Evolutionary conservation across 805 yeast species (phyloP).

Genomic region (Yarrowia sp.): DNA sequence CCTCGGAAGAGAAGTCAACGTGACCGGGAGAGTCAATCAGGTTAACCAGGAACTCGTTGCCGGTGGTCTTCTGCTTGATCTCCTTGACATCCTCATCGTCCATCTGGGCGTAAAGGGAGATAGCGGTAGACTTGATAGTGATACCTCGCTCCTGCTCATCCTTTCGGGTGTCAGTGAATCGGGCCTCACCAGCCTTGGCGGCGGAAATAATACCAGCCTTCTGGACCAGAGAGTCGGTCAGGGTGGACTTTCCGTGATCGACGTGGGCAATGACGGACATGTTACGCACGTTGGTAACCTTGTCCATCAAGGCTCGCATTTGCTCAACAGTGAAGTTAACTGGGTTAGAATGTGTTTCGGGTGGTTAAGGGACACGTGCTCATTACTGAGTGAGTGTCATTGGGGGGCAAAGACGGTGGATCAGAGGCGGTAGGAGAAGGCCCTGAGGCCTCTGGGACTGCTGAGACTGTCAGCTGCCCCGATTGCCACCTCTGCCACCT

Average conservation of each 20-base stretch:
- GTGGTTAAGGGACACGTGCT: conserved; percentile 3
- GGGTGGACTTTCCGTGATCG: conserved; percentile 99
- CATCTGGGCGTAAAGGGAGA: conserved; percentile 92
- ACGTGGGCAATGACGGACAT: conserved; percentile 99
- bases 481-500: too few species aligned
- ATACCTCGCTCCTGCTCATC: conserved; percentile 99
- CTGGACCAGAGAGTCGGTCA: conserved; percentile 99
- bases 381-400: neutral
- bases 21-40: conserved; percentile 99
- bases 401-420: too few species aligned
- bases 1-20: conserved; percentile 99
- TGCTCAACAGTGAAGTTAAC: conserved; percentile 57
- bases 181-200: conserved; percentile 99
- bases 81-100: conserved; percentile 81
- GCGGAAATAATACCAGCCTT: conserved; percentile 99
- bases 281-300: conserved; percentile 99
- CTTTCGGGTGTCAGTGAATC: conserved; percentile 99
- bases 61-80: conserved; percentile 89
- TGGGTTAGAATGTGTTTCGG: conserved; percentile 10
- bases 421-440: too few species aligned
- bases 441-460: too few species aligned
- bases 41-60: conserved; percentile 95
- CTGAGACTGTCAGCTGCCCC: too few species aligned
- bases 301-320: conserved; percentile 99
- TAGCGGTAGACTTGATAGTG: conserved; percentile 98